Base-by-base conservation (phyloP, 2,329 filamentous ascomycete species). In the Ophiocordyceps unilateralis region DNA sequence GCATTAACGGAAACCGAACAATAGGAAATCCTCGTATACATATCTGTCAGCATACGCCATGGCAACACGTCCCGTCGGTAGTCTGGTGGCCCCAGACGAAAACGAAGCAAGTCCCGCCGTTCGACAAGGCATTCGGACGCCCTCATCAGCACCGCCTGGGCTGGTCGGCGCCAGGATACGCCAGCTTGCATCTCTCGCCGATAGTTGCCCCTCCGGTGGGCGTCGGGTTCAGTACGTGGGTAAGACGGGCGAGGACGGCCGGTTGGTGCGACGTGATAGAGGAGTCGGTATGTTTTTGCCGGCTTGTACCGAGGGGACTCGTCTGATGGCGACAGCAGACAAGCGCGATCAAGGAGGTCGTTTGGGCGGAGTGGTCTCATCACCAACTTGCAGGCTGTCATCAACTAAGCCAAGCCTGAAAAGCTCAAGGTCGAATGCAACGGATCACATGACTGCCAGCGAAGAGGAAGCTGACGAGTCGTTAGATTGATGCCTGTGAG, bases 91-190 rank as follows among this genome's bases (percentile, higher is more conserved):
- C 34, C 26, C 26, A 36, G 40, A 44, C 41, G 40, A 26, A 40
- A 39, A 32, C 39, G 15, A 36, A 19, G 30, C 38, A 44, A 43
- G 38, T 8, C 41, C 45, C 23, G 48, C 42, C 30, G 49, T 39
- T 37, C 47, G 28, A 19, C 41, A 41, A 23, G 42, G 30, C 20
- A 11, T 39, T 36, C 46, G 2, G 41, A 49, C 11, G 46, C 47
- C 41, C 34, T 46, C 32, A 45, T 55, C 40, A 7, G 42, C 40
- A 6, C 55, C 53, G 5, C 44, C 48, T 2, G 56, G 55, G 19
- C 53, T 57, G 30, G 55, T 59, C 20, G 43, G 50, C 21, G 46
- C 53, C 23, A 57, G 56, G 30, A 54, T 58, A 41, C 53, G 51
- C 34, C 52, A 53, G 28, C 49, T 60, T 26, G 50, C 49, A 20